Evolutionary conservation across 345 rosid genomes (phyloP), one percentile per base, ranked within the genome.

Genomic region (Euclidium syriacum): DNA sequence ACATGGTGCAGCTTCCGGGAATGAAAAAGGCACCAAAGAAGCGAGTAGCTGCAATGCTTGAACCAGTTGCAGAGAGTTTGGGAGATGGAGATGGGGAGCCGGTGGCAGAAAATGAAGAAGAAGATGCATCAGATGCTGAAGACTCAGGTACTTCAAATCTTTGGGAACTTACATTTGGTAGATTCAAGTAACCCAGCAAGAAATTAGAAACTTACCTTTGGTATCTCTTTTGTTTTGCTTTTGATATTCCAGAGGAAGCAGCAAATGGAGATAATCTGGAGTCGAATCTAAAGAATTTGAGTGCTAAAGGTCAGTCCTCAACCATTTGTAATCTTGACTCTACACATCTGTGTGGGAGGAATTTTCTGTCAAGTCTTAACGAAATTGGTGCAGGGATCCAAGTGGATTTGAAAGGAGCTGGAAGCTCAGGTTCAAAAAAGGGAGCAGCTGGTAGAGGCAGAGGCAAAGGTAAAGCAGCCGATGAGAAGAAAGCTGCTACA

Each of bases 1-100:
- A 94, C 77, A 68, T 90, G 73, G 85, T 85, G 24, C 64, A 80
- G 35, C 79, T 94, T 71, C 95, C 99, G 30, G 99, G 97, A 52
- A 50, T 79, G 27, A 94, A 85, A 51, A 92, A 87, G 78, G 86
- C 81, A 3, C 85, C 90, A 24, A 87, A 76, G 79, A 94, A 87
- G 78, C 87, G 85, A 20, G 77, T 85, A 62, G 90, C 87, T 41
- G 90, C 95, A 10, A 80, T 84, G 62, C 68, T 87, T 50, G 99
- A 94, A 75, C 87, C 96, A 19, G 25, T 79, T 42, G 85, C 15
- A 69, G 91, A 81, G 32, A 80, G 76, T 65, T 51, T 77, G 53
- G 80, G 81, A 57, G 97, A 72, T 77, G 90, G 79, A 61, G 80
- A 80, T 67, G 91, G 75, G 19, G 87, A 73, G 29, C 70, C 50